Base-by-base conservation (phyloP, 768 basidiomycete genomes). In the Sporobolomyces pararoseus region DNA sequence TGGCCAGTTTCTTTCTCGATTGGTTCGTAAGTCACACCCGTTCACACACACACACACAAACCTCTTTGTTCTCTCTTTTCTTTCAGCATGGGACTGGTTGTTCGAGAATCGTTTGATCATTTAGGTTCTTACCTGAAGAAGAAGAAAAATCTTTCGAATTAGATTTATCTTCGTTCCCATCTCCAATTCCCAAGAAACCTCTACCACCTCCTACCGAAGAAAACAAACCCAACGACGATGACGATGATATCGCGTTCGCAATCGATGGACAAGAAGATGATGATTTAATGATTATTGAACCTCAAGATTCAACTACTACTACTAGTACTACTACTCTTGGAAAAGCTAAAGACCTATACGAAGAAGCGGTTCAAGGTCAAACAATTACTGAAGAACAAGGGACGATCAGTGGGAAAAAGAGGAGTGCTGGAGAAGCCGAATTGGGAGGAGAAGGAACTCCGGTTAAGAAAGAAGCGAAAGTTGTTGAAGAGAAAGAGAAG, bases 361-460 rank as follows among this genome's bases (percentile, higher is more conserved):
- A 59, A 35, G 59, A 31, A 23, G 59, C 46, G 44, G 6, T 61
- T 7, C 7, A 31, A 14, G 44, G 44, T 23, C 59, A 61, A 60
- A 47, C 55, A 25, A 21, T 19, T 31, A 17, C 10, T 17, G 52
- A 55, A 39, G 44, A 46, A 12, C 29, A 47, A 54, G 60, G 44
- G 2, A 29, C 27, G 34, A 57, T 61, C 2, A n/a, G 21, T 29
- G 70, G 65, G 10, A 70, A 65, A 63, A 75, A 77, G 63, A 39
- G 77, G 2, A 46, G 61, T 27, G 75, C 77, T 19, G 64, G 57
- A 0, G 75, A 74, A 25, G 76, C 76, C 10, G 75, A 65, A 44
- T 46, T 77, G 32, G 70, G 51, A 7, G 39, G 9, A 9, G 63
- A 53, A n/a, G n/a, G n/a, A n/a, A 55, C 39, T 46, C 64, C 37